Percentiles rank a stretch among this genome's conserved stretches.
These are phyloP conservation scores for Curvularia verruculosa DNA, from an alignment of 2,329 filamentous ascomycete genomes.

Conservation along the genomic window DNA sequence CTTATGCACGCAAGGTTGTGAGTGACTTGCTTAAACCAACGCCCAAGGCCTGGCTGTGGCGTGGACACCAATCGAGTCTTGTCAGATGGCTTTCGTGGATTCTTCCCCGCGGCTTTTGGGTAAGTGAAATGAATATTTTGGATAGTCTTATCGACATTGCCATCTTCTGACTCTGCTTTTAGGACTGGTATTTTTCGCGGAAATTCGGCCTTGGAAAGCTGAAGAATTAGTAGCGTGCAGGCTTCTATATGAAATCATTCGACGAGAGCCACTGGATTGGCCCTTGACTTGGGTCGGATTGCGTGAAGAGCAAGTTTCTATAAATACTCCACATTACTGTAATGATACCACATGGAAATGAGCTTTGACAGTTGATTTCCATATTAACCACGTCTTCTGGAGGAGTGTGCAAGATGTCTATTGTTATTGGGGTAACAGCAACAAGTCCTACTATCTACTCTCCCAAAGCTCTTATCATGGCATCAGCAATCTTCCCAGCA, in stretches of 20 bases:
- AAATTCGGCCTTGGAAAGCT: neutral
- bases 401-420: neutral
- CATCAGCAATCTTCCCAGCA: constrained; percentile 34
- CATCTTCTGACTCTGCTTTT: neutral
- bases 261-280: too few relatives aligned
- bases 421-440: neutral
- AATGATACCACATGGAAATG: neutral
- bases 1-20: neutral
- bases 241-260: too few relatives aligned
- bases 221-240: neutral
- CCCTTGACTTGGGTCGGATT: neutral
- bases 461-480: neutral
- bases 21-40: neutral
- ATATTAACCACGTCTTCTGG: neutral
- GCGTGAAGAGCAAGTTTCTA: neutral
- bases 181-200: neutral
- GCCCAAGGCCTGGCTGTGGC: neutral
- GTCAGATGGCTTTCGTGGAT: neutral
- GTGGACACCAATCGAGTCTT: neutral
- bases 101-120: neutral
- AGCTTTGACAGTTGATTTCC: neutral
- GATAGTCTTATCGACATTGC: neutral
- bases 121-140: neutral
- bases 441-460: neutral
- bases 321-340: neutral